Evolutionary conservation across 805 yeast species (phyloP).

Genomic region (Jamesozyma gamospora): DNA sequence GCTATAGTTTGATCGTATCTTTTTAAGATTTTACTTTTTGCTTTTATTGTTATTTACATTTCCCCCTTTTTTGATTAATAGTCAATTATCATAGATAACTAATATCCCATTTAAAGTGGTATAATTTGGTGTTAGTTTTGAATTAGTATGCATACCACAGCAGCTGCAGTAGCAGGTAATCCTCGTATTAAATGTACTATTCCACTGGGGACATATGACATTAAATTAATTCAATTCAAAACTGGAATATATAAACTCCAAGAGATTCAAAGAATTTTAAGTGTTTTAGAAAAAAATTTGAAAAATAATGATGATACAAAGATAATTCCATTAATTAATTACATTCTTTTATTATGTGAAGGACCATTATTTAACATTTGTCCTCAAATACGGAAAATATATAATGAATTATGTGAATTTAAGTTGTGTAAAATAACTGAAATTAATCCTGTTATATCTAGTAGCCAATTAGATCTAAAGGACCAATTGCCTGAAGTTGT

Average conservation of each 20-base stretch:
- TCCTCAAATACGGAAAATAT: conserved; percentile 32
- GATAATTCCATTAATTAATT: conserved; percentile 29
- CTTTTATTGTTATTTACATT: too few species aligned
- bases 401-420: conserved; percentile 27
- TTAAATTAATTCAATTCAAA: conserved; percentile 48
- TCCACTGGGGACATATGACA: conserved; percentile 41
- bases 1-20: too few species aligned
- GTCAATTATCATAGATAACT: too few species aligned
- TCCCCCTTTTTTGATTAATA: too few species aligned
- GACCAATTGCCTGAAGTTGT: conserved; percentile 12
- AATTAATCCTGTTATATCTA: conserved; percentile 12
- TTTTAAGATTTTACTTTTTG: too few species aligned
- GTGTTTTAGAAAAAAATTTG: conserved; percentile 19
- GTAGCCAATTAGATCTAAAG: conserved; percentile 14
- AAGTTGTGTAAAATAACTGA: conserved; percentile 19
- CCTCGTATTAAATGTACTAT: conserved; percentile 25
- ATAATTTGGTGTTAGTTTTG: too few species aligned
- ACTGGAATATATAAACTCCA: conserved; percentile 42
- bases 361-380: conserved; percentile 36
- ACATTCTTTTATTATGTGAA: conserved; percentile 28
- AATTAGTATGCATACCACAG: conserved; percentile 23
- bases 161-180: conserved; percentile 30
- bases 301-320: conserved; percentile 15
- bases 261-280: conserved; percentile 30
- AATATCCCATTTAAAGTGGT: too few species aligned